phyloP scores from a whole-genome alignment of 2,329 filamentous ascomycete genomes.

The Ilyonectria mors-panacis region DNA sequence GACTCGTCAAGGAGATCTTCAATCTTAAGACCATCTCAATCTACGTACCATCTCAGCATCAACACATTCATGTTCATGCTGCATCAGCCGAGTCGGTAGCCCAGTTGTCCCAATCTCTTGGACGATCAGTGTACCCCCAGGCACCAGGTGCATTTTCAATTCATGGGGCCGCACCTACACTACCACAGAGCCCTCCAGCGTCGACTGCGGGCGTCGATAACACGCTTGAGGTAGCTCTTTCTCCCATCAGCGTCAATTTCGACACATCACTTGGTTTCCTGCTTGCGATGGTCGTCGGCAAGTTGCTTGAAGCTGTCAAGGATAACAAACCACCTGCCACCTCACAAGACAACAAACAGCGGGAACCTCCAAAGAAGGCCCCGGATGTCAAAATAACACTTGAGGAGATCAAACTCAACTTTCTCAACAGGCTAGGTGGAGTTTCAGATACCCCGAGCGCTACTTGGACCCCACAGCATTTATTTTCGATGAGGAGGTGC shows the following conservation, averaged over 20 bases:
- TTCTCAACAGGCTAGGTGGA: constrained; percentile 69
- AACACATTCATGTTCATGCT: constrained; percentile 58
- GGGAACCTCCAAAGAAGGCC: constrained; percentile 29
- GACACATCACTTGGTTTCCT: constrained; percentile 71
- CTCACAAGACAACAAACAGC: constrained; percentile 30
- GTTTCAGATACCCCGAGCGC: constrained; percentile 66
- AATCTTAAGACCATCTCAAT: constrained; percentile 66
- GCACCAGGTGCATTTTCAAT: constrained; percentile 75
- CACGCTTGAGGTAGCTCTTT: constrained; percentile 65
- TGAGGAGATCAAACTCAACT: constrained; percentile 67
- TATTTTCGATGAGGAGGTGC: constrained; percentile 63
- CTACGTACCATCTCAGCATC: constrained; percentile 67
- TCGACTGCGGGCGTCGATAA: constrained; percentile 34
- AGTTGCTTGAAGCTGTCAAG: constrained; percentile 63
- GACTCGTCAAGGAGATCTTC: constrained; percentile 70
- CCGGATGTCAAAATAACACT: constrained; percentile 62
- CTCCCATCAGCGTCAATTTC: constrained; percentile 67
- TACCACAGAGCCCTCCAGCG: constrained; percentile 18
- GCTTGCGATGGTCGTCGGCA: constrained; percentile 65
- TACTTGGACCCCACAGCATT: constrained; percentile 59
- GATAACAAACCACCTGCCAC: constrained; percentile 31
- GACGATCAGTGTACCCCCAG: constrained; percentile 62
- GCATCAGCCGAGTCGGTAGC: constrained; percentile 47
- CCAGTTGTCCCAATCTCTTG: constrained; percentile 51
- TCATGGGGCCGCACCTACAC: constrained; percentile 45